Base-by-base conservation (phyloP, 768 basidiomycete species). In the Amanita phalloides region DNA sequence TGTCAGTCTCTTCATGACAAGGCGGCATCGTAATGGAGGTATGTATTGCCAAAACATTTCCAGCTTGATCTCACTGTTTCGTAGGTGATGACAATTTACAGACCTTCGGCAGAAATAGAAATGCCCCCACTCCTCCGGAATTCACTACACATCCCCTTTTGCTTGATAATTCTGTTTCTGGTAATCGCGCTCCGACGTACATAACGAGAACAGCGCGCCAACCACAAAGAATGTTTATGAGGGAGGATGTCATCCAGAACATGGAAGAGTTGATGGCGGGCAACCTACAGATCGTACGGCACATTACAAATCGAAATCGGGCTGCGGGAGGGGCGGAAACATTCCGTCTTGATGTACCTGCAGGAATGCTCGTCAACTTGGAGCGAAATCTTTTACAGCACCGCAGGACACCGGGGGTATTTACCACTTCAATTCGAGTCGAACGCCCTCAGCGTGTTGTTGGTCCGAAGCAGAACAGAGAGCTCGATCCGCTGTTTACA, bases 251-350 rank as follows among this genome's bases (percentile, higher is more conserved):
- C 39, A 67, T 90, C 21, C 81, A 85, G 54, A 86, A 82, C 13
- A 80, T 96, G 39, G 85, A 91, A 54, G 81, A 85, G 53, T 79
- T 91, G 50, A 80, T 94, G 50, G 88, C 89, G 0, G 81, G 87
- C 23, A 87, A 87, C 6, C 74, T 85, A 14, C 90, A 93, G 59
- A 71, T 93, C 25, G 77, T 96, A 58, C 86, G 93, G 50, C 86
- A 91, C 44, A 75, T 95, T 43, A 78, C 94, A 58, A 72, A 78
- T 45, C 79, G 79, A 45, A 71, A 78, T 25, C 72, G 74, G 14
- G 73, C 72, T 13, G 75, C 73, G 39, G 75, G 71, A 32, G 73
- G 67, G 21, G 67, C 77, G 4, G 86, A 89, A 58, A 78, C 82
- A 13, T 83, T 93, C 60, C 80, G 84, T 37, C 76, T 94, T 33